These are phyloP conservation scores for Metarhizium guizhouense DNA, from an alignment of 2,329 filamentous ascomycete species.

Conservation along the genomic window DNA sequence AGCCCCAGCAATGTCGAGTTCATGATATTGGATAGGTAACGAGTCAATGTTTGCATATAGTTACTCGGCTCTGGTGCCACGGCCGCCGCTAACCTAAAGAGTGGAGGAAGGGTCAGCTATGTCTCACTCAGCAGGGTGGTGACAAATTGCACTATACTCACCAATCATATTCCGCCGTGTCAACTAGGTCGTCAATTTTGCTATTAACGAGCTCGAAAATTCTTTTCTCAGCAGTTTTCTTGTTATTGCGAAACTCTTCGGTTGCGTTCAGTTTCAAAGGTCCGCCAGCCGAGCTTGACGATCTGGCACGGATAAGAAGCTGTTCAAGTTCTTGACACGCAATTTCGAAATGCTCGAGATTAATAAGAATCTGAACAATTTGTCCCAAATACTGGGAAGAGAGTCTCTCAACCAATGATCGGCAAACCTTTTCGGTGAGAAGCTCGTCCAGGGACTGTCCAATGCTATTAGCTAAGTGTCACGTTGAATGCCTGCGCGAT, in stretches of 20 bases:
- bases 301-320: conserved; percentile 74
- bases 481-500: background rate
- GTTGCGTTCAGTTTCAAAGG: conserved; percentile 76
- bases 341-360: conserved; percentile 91
- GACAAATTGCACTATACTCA: conserved; percentile 15
- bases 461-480: background rate
- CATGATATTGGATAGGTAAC: conserved; percentile 94
- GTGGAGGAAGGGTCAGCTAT: background rate
- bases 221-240: conserved; percentile 92
- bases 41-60: conserved; percentile 92
- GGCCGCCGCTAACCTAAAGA: conserved; percentile 39
- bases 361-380: conserved; percentile 97
- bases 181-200: conserved; percentile 95
- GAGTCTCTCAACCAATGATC: conserved; percentile 77
- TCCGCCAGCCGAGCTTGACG: conserved; percentile 70
- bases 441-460: conserved; percentile 80
- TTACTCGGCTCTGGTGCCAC: conserved; percentile 68
- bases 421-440: conserved; percentile 86
- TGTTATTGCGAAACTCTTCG: conserved; percentile 76
- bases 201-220: conserved; percentile 98
- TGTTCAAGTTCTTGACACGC: conserved; percentile 86
- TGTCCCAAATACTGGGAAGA: conserved; percentile 92
- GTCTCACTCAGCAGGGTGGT: background rate
- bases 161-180: conserved; percentile 97
- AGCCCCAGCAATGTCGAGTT: conserved; percentile 84